phyloP scores from a whole-genome alignment of 768 basidiomycete species.

The Asterophora parasitica region DNA sequence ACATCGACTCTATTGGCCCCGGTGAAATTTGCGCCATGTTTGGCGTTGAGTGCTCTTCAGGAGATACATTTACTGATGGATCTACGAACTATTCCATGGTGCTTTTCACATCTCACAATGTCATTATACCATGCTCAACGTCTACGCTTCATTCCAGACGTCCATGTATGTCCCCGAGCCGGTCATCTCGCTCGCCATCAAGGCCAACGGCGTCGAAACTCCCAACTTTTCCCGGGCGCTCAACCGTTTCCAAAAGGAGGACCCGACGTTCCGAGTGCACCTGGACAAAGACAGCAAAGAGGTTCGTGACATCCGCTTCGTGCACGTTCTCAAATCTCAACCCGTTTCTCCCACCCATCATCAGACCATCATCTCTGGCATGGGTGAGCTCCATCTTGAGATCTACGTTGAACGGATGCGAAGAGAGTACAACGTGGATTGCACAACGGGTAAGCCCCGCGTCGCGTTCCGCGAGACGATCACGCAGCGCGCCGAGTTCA shows the following conservation, averaged over 20 bases:
- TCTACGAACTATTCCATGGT: slow-evolving; percentile 92
- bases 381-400: slow-evolving; percentile 98
- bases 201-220: slow-evolving; percentile 86
- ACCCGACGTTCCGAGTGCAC: slow-evolving; percentile 98
- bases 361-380: slow-evolving; percentile 97
- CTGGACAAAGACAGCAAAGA: slow-evolving; percentile 93
- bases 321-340: background rate
- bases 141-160: slow-evolving; percentile 48
- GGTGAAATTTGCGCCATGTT: slow-evolving; percentile 99
- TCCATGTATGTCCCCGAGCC: slow-evolving; percentile 99
- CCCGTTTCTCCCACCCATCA: background rate
- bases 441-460: slow-evolving; percentile 90
- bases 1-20: slow-evolving; percentile 88
- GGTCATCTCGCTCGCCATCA: slow-evolving; percentile 93
- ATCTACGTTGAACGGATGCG: slow-evolving; percentile 99
- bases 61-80: slow-evolving; percentile 96
- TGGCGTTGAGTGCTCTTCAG: slow-evolving; percentile 96
- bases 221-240: slow-evolving; percentile 96
- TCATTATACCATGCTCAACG: background rate
- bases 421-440: slow-evolving; percentile 93
- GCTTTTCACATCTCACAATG: slow-evolving; percentile 16
- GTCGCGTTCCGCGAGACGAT: slow-evolving; percentile 97
- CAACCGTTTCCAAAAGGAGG: slow-evolving; percentile 97
- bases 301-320: slow-evolving; percentile 36
- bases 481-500: slow-evolving; percentile 75